Conservation (phyloP, 495 filamentous ascomycete species). For the Xylaria scruposa region DNA sequence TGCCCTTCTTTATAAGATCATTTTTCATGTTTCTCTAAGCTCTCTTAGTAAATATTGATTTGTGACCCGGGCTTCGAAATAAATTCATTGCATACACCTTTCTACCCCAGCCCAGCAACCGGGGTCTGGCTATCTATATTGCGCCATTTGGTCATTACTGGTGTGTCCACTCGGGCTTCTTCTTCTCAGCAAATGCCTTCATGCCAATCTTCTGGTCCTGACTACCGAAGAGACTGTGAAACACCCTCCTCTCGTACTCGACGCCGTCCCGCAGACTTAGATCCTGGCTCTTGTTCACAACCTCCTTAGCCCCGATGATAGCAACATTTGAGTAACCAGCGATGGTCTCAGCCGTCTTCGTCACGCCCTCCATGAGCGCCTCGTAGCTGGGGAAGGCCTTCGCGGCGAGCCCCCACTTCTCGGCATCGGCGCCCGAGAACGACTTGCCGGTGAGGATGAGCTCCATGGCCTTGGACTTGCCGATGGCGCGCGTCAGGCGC, state of each 20-base stretch:
- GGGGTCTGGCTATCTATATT: neutral
- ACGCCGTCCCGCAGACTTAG: constrained; percentile 83
- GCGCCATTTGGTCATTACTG: constrained; percentile 55
- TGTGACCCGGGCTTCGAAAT: neutral
- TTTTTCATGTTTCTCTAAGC: neutral
- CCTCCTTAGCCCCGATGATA: constrained; percentile 93
- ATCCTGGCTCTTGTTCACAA: constrained; percentile 96
- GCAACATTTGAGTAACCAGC: constrained; percentile 80
- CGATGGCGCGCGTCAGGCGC: constrained; percentile 84
- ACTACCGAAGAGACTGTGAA: constrained; percentile 90
- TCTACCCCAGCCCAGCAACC: neutral
- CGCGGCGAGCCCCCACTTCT: constrained; percentile 88
- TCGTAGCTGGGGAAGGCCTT: constrained; percentile 81
- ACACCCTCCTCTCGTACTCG: constrained; percentile 91
- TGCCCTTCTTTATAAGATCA: neutral
- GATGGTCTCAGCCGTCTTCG: constrained; percentile 88
- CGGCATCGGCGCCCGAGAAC: constrained; percentile 82
- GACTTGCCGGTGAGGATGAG: constrained; percentile 85
- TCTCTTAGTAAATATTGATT: neutral
- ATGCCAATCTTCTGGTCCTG: constrained; percentile 98
- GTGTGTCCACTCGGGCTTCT: constrained; percentile 89
- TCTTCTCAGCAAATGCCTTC: constrained; percentile 93
- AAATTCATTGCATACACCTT: neutral
- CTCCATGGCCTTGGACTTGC: constrained; percentile 93
- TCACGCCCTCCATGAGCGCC: constrained; percentile 75